phyloP scores from a whole-genome alignment of 2,329 filamentous ascomycete genomes.

The Epichloe brachyelytri region DNA sequence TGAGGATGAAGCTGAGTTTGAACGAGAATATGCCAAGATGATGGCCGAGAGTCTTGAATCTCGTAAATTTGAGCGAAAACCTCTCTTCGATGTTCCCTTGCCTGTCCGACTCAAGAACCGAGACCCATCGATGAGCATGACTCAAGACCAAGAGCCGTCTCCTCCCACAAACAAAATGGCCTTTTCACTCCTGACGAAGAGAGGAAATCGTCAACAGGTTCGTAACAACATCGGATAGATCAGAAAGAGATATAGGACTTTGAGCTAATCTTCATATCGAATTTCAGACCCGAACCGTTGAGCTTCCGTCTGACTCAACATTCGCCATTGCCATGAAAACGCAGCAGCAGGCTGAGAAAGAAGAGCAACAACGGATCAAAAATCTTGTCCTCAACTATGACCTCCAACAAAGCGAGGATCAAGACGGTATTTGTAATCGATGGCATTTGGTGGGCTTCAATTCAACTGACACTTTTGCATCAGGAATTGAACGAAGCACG shows the following conservation, averaged over 20 bases:
- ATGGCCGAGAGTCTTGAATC: slow-evolving; percentile 96
- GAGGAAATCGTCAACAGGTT: slow-evolving; percentile 88
- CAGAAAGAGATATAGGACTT: neutral
- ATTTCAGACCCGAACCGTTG: slow-evolving; percentile 72
- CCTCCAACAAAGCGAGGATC: slow-evolving; percentile 68
- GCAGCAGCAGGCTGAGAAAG: slow-evolving; percentile 86
- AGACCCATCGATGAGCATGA: slow-evolving; percentile 31
- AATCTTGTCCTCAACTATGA: slow-evolving; percentile 95
- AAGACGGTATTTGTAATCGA: slow-evolving; percentile 49
- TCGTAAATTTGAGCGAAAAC: slow-evolving; percentile 88
- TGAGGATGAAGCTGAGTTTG: slow-evolving; percentile 92
- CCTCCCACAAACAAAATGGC: slow-evolving; percentile 58
- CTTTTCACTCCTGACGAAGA: slow-evolving; percentile 91
- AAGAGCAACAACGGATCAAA: slow-evolving; percentile 98
- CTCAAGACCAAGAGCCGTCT: slow-evolving; percentile 13
- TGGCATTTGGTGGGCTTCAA: neutral
- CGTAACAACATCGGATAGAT: neutral
- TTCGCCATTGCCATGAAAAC: slow-evolving; percentile 95
- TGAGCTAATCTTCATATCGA: slow-evolving; percentile 5
- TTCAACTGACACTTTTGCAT: slow-evolving; percentile 10
- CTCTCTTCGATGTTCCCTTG: slow-evolving; percentile 91
- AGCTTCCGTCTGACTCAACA: slow-evolving; percentile 77
- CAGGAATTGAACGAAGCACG: slow-evolving; percentile 36
- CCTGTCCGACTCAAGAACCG: slow-evolving; percentile 66
- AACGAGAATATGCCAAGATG: slow-evolving; percentile 94